Conservation (phyloP, 2,329 filamentous ascomycete species). For the Sarocladium brachiariae region DNA sequence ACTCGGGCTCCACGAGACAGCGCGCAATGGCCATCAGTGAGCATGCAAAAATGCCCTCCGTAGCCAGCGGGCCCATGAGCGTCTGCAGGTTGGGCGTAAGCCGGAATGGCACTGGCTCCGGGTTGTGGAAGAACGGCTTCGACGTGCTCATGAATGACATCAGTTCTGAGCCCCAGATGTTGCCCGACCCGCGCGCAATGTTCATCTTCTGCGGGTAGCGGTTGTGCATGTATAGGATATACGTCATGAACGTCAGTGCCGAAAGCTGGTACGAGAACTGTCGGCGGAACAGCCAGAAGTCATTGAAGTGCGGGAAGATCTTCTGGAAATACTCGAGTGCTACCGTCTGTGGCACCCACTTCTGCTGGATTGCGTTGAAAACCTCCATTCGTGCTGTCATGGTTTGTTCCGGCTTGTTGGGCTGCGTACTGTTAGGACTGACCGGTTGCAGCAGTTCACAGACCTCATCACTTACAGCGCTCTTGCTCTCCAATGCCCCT, state of each 20-base stretch:
- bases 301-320: constrained; percentile 80
- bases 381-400: constrained; percentile 77
- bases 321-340: constrained; percentile 84
- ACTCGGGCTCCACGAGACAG: constrained; percentile 81
- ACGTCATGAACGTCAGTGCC: constrained; percentile 95
- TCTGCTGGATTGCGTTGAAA: constrained; percentile 89
- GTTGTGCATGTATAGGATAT: constrained; percentile 94
- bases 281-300: constrained; percentile 97
- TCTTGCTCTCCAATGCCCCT: constrained; percentile 64
- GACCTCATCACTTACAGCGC: constrained; percentile 38
- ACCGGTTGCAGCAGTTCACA: neutral
- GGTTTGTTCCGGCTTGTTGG: constrained; percentile 63
- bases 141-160: constrained; percentile 80
- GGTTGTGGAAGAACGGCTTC: constrained; percentile 89
- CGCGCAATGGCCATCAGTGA: constrained; percentile 94
- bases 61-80: constrained; percentile 90
- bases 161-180: constrained; percentile 93
- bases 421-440: constrained; percentile 19
- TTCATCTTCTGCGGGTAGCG: constrained; percentile 94
- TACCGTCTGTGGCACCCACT: constrained; percentile 78
- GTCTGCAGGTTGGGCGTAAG: constrained; percentile 94
- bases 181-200: constrained; percentile 79
- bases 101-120: constrained; percentile 93
- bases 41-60: constrained; percentile 93
- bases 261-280: constrained; percentile 96